Base-by-base conservation (phyloP, 768 basidiomycete species). In the Termitomyces eurrhizus region DNA sequence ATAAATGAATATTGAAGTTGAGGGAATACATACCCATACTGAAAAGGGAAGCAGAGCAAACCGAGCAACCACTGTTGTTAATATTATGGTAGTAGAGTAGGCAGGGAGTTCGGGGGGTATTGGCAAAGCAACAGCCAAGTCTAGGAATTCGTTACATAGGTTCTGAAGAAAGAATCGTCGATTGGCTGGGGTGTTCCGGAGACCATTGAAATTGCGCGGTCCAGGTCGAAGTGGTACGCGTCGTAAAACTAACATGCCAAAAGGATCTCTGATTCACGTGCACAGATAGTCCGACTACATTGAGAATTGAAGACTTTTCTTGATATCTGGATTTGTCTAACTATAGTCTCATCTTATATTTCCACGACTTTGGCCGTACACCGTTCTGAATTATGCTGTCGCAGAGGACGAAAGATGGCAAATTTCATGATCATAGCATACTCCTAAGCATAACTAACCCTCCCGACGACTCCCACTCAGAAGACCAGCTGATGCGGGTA, bases 401-500 rank as follows among this genome's bases (percentile, higher is more conserved):
- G 55, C 58, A 58, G 57, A 64, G 59, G 62, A 63, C 64, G 65
- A 61, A 66, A 68, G 70, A 72, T 74, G 72, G 70, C 70, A 66
- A 58, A 74, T 76, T 68, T 69, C 69, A 74, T 73, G 71, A 64
- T 65, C 72, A 71, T 70, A 72, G 72, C 70, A 71, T 73, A 69
- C 71, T 68, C 66, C 65, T 68, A 69, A 57, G 61, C 60, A 66
- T 61, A 68, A 52, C 62, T 60, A 60, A 52, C 53, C 51, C 60
- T 65, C 59, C 57, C 57, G 57, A 61, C 50, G 45, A 53, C 65
- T 48, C 58, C 63, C 60, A 52, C 65, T 82, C 80, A 98, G 83
- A 97, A 98, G 64, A 84, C 84, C 79, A 99, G 74, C 78, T 92
- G 86, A 81, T 99, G 97, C 73, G 97, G 93, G 82, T 83, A 93